These are phyloP conservation scores for Aspergillus udagawae DNA, from an alignment of 2,329 filamentous ascomycete species.

Conservation along the genomic window DNA sequence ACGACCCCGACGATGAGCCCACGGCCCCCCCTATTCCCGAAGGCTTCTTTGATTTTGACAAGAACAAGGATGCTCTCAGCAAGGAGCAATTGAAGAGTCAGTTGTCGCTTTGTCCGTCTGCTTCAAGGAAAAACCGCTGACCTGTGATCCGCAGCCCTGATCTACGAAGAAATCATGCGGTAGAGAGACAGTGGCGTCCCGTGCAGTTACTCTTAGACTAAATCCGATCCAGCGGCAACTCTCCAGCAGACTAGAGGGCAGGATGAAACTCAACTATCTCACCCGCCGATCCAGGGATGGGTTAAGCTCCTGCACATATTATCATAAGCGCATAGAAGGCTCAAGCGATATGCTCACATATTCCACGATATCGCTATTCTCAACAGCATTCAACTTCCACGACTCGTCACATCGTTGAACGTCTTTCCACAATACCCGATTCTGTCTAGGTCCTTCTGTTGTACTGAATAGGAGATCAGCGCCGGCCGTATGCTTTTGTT, in stretches of 20 bases:
- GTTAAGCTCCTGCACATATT: conserved; percentile 14
- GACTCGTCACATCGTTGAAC: background rate
- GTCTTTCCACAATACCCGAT: background rate
- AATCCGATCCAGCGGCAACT: background rate
- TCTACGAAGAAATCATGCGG: conserved; percentile 95
- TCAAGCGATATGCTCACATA: conserved; percentile 7
- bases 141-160: conserved; percentile 56
- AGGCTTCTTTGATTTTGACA: conserved; percentile 99
- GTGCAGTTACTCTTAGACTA: background rate
- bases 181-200: conserved; percentile 29
- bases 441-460: background rate
- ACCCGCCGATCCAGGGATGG: background rate
- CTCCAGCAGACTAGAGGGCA: background rate
- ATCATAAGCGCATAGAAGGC: conserved; percentile 14
- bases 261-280: background rate
- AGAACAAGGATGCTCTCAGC: conserved; percentile 97
- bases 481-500: background rate
- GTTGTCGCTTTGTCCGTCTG: conserved; percentile 9
- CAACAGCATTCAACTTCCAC: background rate
- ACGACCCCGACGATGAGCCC: conserved; percentile 97
- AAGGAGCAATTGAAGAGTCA: conserved; percentile 95
- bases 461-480: background rate
- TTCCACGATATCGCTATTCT: conserved; percentile 5
- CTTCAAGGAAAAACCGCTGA: background rate
- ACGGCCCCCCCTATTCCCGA: conserved; percentile 95